Percentiles rank a stretch among this genome's conserved stretches.
These are phyloP conservation scores for Paramarasmius palmivorus DNA, from an alignment of 1,284 basidiomycete genomes.

Conservation along the genomic window DNA sequence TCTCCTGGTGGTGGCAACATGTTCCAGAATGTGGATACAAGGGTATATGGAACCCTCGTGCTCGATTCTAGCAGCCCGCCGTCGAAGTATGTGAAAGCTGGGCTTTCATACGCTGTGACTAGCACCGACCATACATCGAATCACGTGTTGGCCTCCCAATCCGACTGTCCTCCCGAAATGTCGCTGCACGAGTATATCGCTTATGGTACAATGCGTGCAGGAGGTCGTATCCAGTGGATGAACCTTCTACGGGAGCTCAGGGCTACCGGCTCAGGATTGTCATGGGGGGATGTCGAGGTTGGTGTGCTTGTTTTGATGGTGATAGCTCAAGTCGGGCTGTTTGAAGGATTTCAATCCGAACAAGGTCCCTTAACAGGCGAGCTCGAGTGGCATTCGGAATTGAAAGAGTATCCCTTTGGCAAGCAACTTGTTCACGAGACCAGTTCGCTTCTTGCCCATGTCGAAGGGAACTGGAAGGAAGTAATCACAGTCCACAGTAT, in stretches of 20 bases:
- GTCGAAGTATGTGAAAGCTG: background rate
- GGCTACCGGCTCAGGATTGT: background rate
- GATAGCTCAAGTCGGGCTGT: background rate
- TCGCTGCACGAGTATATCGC: background rate
- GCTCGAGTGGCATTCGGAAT: conserved; percentile 33
- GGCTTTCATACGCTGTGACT: background rate
- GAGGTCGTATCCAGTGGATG: background rate
- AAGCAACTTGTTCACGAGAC: conserved; percentile 32
- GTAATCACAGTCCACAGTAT: conserved; percentile 35
- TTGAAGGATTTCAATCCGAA: conserved; percentile 15
- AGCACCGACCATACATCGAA: background rate
- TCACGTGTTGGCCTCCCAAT: background rate
- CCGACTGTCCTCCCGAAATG: background rate
- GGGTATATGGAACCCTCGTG: background rate
- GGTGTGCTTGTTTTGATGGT: background rate
- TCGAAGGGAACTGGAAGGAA: conserved; percentile 45
- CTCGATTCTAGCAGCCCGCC: background rate
- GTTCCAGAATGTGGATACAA: background rate
- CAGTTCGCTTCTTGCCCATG: conserved; percentile 23
- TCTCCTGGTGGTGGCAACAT: background rate
- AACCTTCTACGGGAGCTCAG: background rate
- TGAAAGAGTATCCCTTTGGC: conserved; percentile 32
- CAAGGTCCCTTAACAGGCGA: too few relatives aligned
- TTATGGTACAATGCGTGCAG: background rate
- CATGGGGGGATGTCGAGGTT: background rate